Evolutionary conservation across 495 filamentous ascomycete species (phyloP).

Genomic region (Cercophora scortea): DNA sequence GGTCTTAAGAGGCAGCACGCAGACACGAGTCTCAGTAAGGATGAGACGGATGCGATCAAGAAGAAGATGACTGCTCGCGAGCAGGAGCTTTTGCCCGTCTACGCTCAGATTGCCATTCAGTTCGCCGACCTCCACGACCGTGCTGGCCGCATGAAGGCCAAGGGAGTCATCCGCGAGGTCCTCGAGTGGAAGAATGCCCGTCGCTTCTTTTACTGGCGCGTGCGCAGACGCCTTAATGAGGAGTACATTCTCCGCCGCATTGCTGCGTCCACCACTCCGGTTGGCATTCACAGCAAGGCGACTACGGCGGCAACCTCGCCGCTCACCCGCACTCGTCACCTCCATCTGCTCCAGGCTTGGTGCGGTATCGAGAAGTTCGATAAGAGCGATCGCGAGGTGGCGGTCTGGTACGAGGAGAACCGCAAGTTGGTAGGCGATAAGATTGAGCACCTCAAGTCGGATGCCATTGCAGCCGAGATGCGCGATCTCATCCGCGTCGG

Average conservation of each 20-base stretch:
- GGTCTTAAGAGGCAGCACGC: slow-evolving; percentile 69
- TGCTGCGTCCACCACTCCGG: slow-evolving; percentile 41
- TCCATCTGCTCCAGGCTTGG: slow-evolving; percentile 71
- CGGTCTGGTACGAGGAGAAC: slow-evolving; percentile 97
- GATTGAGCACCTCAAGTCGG: slow-evolving; percentile 70
- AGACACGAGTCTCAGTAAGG: slow-evolving; percentile 59
- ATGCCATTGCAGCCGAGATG: slow-evolving; percentile 71
- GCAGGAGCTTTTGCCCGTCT: slow-evolving; percentile 81
- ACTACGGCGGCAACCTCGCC: slow-evolving; percentile 34
- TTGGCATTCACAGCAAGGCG: slow-evolving; percentile 21
- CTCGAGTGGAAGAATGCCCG: slow-evolving; percentile 84
- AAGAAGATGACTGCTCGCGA: slow-evolving; percentile 80
- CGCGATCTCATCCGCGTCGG: slow-evolving; percentile 58
- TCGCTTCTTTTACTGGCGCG: slow-evolving; percentile 99
- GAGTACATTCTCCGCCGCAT: slow-evolving; percentile 91
- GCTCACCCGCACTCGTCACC: slow-evolving; percentile 50
- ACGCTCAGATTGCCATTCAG: slow-evolving; percentile 85
- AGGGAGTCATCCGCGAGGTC: slow-evolving; percentile 78
- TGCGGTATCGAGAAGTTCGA: slow-evolving; percentile 64
- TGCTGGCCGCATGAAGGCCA: slow-evolving; percentile 94
- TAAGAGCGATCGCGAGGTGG: slow-evolving; percentile 70
- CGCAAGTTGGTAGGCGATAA: slow-evolving; percentile 68
- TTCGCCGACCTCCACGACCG: slow-evolving; percentile 98
- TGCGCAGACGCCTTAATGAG: slow-evolving; percentile 92
- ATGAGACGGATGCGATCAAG: slow-evolving; percentile 72